Evolutionary conservation across 768 basidiomycete genomes (phyloP).

Genomic region (Mycena venus): DNA sequence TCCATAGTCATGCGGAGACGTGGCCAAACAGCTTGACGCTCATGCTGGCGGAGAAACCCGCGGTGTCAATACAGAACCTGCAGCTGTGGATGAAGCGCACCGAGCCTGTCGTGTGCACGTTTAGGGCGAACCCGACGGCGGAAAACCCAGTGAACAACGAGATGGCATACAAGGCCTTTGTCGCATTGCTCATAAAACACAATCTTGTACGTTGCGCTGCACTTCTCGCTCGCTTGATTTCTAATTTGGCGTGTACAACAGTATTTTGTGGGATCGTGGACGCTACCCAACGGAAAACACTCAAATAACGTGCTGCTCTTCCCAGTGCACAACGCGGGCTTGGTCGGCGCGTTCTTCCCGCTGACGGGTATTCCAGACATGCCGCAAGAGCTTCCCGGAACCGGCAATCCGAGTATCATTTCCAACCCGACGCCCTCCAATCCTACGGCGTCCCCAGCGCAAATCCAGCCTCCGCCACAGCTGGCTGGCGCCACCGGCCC

Average conservation of each 20-base stretch:
- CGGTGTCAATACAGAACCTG: slow-evolving; percentile 55
- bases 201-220: slow-evolving; percentile 55
- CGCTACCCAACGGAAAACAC: slow-evolving; percentile 54
- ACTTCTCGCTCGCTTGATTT: not conserved
- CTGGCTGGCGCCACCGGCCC: not conserved
- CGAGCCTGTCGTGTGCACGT: slow-evolving; percentile 56
- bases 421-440: slow-evolving; percentile 13
- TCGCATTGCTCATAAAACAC: slow-evolving; percentile 56
- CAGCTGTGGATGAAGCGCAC: slow-evolving; percentile 62
- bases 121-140: slow-evolving; percentile 46
- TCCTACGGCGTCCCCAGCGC: not conserved
- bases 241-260: slow-evolving; percentile 43
- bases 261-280: slow-evolving; percentile 70
- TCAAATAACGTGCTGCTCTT: slow-evolving; percentile 65
- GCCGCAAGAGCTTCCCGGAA: slow-evolving; percentile 46
- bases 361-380: slow-evolving; percentile 65
- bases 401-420: slow-evolving; percentile 2
- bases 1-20: slow-evolving; percentile 59
- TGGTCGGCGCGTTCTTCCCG: slow-evolving; percentile 67
- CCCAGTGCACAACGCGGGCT: slow-evolving; percentile 41
- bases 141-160: slow-evolving; percentile 58
- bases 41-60: slow-evolving; percentile 54
- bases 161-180: slow-evolving; percentile 55
- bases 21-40: slow-evolving; percentile 67
- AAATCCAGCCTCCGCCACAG: slow-evolving; percentile 6